These are phyloP conservation scores for Lagenidium giganteum DNA, from an alignment of 352 stramenopile species.

Conservation along the genomic window DNA sequence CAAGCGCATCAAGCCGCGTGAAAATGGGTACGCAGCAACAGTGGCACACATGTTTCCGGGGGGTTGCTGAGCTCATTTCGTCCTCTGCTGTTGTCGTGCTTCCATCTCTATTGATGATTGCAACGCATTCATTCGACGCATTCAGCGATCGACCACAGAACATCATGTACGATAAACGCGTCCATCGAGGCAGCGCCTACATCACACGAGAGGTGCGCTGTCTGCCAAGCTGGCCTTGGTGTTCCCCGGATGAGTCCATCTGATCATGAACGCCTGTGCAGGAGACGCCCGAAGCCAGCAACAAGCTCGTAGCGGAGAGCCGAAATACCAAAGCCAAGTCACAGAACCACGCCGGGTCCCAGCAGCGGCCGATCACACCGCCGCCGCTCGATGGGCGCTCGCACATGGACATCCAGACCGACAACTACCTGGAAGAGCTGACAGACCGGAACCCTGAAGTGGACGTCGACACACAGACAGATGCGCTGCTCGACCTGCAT, in stretches of 20 bases:
- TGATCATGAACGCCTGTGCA: conserved; percentile 3
- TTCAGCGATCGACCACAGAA: conserved; percentile 72
- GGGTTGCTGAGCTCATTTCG: no score
- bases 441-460: conserved; percentile 86
- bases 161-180: conserved; percentile 93
- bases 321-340: no score
- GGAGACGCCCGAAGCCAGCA: conserved; percentile 19
- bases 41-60: no score
- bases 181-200: conserved; percentile 93
- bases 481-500: conserved; percentile 85
- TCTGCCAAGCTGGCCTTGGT: neutral
- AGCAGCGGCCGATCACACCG: conserved; percentile 64
- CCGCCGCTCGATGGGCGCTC: conserved; percentile 77
- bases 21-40: conserved; percentile 42
- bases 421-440: conserved; percentile 94
- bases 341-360: no score
- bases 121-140: conserved; percentile 4
- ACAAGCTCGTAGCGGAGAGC: no score
- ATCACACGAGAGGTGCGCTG: conserved; percentile 47
- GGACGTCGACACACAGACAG: conserved; percentile 90
- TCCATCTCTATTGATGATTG: conserved; percentile 7
- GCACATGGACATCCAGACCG: conserved; percentile 94
- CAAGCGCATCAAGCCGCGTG: conserved; percentile 56
- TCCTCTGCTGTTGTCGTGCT: neutral
- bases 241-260: neutral